A percentile compares a stretch with the other conserved stretches of the same genome.
Evolutionary conservation across 306 rosid genomes (phyloP).

Genomic region (Cucumis sativus): Cucumber_9930_V3 NC_026658.2:24159001-24159500

Average conservation of each 20-base stretch:
- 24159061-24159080: slow-evolving; percentile 83
- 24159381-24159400: too few relatives aligned
- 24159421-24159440: too few relatives aligned
- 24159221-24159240: slow-evolving; percentile 53
- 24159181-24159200: slow-evolving; percentile 1
- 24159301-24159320: slow-evolving; percentile 33
- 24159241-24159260: slow-evolving; percentile 62
- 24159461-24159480: too few relatives aligned
- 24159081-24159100: slow-evolving; percentile 59
- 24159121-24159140: not conserved
- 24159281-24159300: slow-evolving; percentile 90
- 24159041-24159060: slow-evolving; percentile 53
- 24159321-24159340: too few relatives aligned
- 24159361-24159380: too few relatives aligned
- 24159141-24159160: not conserved
- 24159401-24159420: too few relatives aligned
- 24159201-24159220: slow-evolving; percentile 47
- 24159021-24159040: slow-evolving; percentile 60
- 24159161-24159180: not conserved
- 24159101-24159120: slow-evolving; percentile 32
- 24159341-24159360: too few relatives aligned
- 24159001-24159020: not conserved
- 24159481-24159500: too few relatives aligned
- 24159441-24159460: too few relatives aligned
- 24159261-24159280: slow-evolving; percentile 78